phyloP scores from a whole-genome alignment of 1,284 basidiomycete genomes.

The Bjerkandera adusta region DNA sequence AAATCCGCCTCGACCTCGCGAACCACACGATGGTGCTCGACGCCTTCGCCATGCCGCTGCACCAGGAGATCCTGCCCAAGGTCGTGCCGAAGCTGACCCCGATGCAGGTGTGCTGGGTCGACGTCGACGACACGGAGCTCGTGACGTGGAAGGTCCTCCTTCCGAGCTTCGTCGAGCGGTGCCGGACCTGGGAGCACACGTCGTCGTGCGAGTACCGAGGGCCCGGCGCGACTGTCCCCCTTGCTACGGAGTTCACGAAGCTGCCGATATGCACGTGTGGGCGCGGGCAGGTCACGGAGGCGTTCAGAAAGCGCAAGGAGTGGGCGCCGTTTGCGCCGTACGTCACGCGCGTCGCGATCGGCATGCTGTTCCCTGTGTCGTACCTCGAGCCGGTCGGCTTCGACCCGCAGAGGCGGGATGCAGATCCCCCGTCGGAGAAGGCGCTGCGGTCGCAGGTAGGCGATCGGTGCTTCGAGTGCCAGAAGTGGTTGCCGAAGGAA shows the following conservation, averaged over 20 bases:
- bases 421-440: neutral
- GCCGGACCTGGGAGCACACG: slow-evolving; percentile 49
- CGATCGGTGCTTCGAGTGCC: slow-evolving; percentile 7
- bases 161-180: slow-evolving; percentile 48
- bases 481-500: neutral
- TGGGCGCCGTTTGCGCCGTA: slow-evolving; percentile 38
- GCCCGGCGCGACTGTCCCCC: slow-evolving; percentile 31
- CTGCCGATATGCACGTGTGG: slow-evolving; percentile 50
- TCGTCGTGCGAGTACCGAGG: slow-evolving; percentile 42
- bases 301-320: slow-evolving; percentile 24
- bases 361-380: slow-evolving; percentile 46
- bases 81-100: slow-evolving; percentile 6
- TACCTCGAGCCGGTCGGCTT: slow-evolving; percentile 37
- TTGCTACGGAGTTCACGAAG: slow-evolving; percentile 27
- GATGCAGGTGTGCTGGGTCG: too few species aligned
- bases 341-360: slow-evolving; percentile 46
- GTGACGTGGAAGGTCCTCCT: slow-evolving; percentile 46
- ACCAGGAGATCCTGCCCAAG: slow-evolving; percentile 18
- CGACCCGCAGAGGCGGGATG: neutral
- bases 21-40: slow-evolving; percentile 47
- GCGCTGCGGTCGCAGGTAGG: too few species aligned
- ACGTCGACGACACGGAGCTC: slow-evolving; percentile 31
- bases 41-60: slow-evolving; percentile 40
- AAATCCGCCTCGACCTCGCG: slow-evolving; percentile 42
- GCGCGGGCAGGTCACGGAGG: slow-evolving; percentile 36